Evolutionary conservation across 2,329 filamentous ascomycete genomes (phyloP), one percentile per base, ranked within the genome.

Genomic region (Hymenoscyphus fructigenus): DNA sequence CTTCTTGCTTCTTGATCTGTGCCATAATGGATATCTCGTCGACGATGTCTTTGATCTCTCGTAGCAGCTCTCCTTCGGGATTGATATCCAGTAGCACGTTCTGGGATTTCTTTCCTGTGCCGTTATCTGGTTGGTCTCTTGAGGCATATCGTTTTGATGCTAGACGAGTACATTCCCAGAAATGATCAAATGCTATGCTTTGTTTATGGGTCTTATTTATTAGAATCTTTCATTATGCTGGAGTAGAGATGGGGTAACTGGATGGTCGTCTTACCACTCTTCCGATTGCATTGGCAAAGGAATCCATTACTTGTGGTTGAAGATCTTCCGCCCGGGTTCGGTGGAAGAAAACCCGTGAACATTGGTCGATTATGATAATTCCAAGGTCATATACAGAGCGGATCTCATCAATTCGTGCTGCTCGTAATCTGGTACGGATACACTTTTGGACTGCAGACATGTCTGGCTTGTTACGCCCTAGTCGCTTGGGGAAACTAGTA

Each of bases 1-100:
- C 38, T 57, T 67, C 79, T 28, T 73, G 71, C 4, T 68, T 71
- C 7, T 71, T 72, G 14, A 81, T 72, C 2, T 75, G 70, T 0
- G 77, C 69, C 77, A 83, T 81, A 23, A 82, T 82, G 2, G 77
- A 76, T 0, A 83, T 73, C 63, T 83, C 80, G 6, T 82, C 80
- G 2, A 79, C 68, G 32, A 82, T 79, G 34, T 82, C 79, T 29
- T 79, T 78, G 12, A 80, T 77, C 61, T 83, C 80, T 0, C 74
- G 68, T 47, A 80, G 77, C 0, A 82, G 68, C 23, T 75, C 72
- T 0, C 78, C 78, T 63, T 82, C 79, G 0, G 75, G 75, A 6
- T 77, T 78, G 29, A 82, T 81, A 60, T 81, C 76, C 0, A 82
- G 65, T 61, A 62, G 17, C 7, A 61, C 63, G 15, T 20, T 76